Base-by-base conservation (phyloP, 306 rosid genomes). In the Quercus mongolica region DNA sequence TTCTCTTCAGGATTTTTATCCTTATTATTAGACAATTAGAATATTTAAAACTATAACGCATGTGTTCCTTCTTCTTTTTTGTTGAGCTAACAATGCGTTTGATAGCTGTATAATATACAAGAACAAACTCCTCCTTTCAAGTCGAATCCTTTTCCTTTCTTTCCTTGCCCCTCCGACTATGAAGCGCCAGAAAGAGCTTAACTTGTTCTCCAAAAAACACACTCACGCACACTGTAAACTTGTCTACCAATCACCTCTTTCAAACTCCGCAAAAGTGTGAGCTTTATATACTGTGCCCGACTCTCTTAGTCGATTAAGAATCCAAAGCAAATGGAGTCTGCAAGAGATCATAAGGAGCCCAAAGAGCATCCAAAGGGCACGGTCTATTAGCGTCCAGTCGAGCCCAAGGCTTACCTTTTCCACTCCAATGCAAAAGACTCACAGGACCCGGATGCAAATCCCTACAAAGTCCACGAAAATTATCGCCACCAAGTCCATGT, bases 391-490 rank as follows among this genome's bases (percentile, higher is more conserved):
- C 96, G 51, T 92, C 98, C 52, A 94, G 86, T 8, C 98, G 76
- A 8, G 83, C 98, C 98, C 98, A 94, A 0, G 98, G 98, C 77
- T 94, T 94, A 3, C 97, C 98, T 83, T 94, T 94, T 5, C 97
- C 98, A 68, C 98, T 94, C 98, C 98, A 94, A 88, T 94, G 98
- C 86, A 94, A 78, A 23, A 94, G 77, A 68, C 98, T 94, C 6
- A 89, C 98, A 0, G 98, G 94, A 7, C 98, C 98, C 1, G 94
- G 94, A 62, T 94, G 98, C 3, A 94, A 88, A 85, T 94, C 81
- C 33, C 98, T 76, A 68, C 98, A 94, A 0, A 94, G 88, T 2
- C 97, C 98, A 11, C 91, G 75, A 52, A 85, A 91, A 56, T 94
- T 94, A 23, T 94, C 98, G 0, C 98, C 97, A 0, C 97, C 97